Evolutionary conservation across 768 basidiomycete genomes (phyloP).

Genomic region (Tulasnella sp.): DNA sequence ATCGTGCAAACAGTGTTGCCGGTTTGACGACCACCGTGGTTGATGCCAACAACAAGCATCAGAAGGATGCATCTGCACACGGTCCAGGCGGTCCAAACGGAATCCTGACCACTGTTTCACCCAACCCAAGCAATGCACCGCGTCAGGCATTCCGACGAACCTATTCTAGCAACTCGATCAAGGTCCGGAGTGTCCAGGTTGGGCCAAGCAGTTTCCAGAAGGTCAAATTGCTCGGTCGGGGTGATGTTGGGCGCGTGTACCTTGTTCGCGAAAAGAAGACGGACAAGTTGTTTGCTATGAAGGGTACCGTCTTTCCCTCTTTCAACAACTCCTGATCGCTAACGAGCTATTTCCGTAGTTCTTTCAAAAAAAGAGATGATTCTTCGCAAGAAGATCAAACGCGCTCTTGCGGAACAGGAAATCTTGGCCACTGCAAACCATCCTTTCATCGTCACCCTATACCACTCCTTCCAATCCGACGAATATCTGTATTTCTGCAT

Average conservation of each 20-base stretch:
- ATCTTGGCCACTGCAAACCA: conserved; percentile 98
- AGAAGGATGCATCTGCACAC: conserved; percentile 18
- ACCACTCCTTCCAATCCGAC: conserved; percentile 98
- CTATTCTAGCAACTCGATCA: conserved; percentile 96
- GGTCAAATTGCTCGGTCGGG: conserved; percentile 95
- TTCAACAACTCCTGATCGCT: conserved; percentile 19
- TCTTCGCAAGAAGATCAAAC: conserved; percentile 98
- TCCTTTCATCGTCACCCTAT: conserved; percentile 97
- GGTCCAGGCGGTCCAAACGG: conserved; percentile 17
- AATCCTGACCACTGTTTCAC: conserved; percentile 24
- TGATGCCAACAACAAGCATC: conserved; percentile 8
- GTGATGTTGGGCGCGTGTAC: conserved; percentile 97
- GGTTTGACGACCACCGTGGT: conserved; percentile 15
- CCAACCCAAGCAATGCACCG: conserved; percentile 30
- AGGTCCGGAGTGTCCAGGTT: conserved; percentile 85
- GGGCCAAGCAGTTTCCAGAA: conserved; percentile 90
- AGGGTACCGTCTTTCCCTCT: conserved; percentile 47
- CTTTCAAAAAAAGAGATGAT: conserved; percentile 99
- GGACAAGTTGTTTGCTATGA: conserved; percentile 95
- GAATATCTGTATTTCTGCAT: conserved; percentile 98
- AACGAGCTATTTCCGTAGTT: conserved; percentile 40
- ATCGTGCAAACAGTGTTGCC: conserved; percentile 14
- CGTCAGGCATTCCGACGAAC: conserved; percentile 76
- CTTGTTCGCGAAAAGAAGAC: conserved; percentile 97
- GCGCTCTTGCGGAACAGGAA: conserved; percentile 96